A percentile compares a stretch with the other conserved stretches of the same genome.
Conservation (phyloP, 495 filamentous ascomycete genomes). For the Trichoderma erinaceum region DNA sequence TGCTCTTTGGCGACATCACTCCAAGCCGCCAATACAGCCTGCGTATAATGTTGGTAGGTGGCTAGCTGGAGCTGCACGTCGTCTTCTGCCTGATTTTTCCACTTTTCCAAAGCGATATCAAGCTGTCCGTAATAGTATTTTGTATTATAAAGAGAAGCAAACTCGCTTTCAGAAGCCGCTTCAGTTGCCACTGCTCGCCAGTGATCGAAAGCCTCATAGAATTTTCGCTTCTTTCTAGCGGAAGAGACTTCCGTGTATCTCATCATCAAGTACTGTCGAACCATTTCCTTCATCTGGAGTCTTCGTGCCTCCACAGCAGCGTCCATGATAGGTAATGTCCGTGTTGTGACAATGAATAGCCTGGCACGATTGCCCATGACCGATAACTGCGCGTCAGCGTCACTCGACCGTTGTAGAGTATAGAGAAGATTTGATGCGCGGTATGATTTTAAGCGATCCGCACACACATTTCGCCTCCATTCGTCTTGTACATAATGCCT, state of each 20-base stretch:
- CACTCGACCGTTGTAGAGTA: not conserved
- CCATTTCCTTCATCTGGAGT: not conserved
- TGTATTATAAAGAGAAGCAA: not conserved
- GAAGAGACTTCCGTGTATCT: conserved; percentile 2
- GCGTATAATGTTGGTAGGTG: not conserved
- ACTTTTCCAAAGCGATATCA: not conserved
- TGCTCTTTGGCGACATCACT: not conserved
- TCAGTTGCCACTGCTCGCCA: conserved; percentile 1
- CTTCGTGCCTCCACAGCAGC: not conserved
- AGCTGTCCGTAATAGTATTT: not conserved
- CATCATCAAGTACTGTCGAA: conserved; percentile 6
- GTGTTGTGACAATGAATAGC: conserved; percentile 1
- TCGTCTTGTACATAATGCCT: not conserved
- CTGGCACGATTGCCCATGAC: not conserved
- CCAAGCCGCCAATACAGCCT: not conserved
- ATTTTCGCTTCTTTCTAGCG: conserved; percentile 5
- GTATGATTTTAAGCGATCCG: not conserved
- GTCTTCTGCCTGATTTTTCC: not conserved
- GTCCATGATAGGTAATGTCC: not conserved
- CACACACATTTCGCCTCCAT: not conserved
- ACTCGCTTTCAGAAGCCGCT: not conserved
- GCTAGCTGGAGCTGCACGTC: not conserved
- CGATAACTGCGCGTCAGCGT: not conserved
- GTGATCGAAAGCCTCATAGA: conserved; percentile 7
- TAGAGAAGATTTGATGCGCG: not conserved